These are phyloP conservation scores for Sugiyamaella japonica DNA, from an alignment of 1,139 yeast species.

Conservation along the genomic window DNA sequence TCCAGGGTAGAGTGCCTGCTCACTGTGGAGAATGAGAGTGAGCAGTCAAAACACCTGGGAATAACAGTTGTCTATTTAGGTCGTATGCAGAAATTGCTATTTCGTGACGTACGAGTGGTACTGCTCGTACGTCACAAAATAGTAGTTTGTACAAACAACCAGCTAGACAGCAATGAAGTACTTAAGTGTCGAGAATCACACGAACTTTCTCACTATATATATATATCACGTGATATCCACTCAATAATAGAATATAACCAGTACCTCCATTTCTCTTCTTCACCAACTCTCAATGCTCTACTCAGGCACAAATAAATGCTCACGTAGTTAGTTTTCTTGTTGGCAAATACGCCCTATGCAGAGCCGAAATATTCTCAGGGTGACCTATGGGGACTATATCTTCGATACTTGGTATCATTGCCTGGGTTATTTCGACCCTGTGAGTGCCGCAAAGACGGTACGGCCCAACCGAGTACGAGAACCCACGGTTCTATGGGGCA, in stretches of 20 bases:
- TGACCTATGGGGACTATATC: conserved; percentile 62
- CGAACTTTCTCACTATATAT: no score
- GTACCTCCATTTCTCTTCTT: neutral
- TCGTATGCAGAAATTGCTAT: neutral
- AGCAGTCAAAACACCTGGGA: conserved; percentile 12
- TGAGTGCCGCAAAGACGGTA: conserved; percentile 12
- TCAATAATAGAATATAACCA: neutral
- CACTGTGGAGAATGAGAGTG: conserved; percentile 3
- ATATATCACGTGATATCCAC: no score
- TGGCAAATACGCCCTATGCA: conserved; percentile 11
- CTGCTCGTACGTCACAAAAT: no score
- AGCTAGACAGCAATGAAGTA: no score
- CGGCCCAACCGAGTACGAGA: conserved; percentile 22
- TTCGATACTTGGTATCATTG: conserved; percentile 87
- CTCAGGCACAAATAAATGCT: conserved; percentile 3
- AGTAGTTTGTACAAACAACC: no score
- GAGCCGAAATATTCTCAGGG: conserved; percentile 58
- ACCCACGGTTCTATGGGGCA: conserved; percentile 19
- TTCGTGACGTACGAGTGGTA: neutral
- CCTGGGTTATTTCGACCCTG: conserved; percentile 61
- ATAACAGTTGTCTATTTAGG: no score
- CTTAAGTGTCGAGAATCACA: no score
- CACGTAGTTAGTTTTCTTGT: neutral
- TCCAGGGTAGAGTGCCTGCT: conserved; percentile 13
- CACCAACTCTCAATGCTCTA: neutral